Percentiles rank a stretch among this genome's conserved stretches.
These are phyloP conservation scores for Candida ortonii DNA, from an alignment of 805 yeast species.

Conservation along the genomic window DNA sequence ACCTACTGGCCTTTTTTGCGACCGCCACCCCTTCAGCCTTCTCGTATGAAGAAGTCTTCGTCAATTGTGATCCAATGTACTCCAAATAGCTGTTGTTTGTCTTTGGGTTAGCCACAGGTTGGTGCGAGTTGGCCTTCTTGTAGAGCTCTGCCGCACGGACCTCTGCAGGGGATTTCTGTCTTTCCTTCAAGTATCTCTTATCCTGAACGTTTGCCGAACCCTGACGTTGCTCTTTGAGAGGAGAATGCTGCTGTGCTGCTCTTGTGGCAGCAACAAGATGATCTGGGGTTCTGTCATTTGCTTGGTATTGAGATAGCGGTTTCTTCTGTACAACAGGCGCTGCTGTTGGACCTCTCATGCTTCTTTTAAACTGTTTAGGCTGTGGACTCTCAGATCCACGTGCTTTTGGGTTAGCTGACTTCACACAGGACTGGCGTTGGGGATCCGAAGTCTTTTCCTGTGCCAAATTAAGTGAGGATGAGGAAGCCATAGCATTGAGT, in stretches of 20 bases:
- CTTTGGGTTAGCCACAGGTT: conserved; percentile 12
- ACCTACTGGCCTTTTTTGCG: conserved; percentile 32
- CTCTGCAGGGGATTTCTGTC: conserved; percentile 23
- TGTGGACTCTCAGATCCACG: conserved; percentile 12
- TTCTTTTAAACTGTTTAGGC: conserved; percentile 31
- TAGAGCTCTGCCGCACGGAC: conserved; percentile 52
- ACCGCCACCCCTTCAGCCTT: conserved; percentile 30
- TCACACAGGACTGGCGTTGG: conserved; percentile 14
- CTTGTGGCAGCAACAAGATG: conserved; percentile 33
- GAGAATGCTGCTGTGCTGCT: conserved; percentile 27
- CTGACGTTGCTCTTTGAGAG: conserved; percentile 7
- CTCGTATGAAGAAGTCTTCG: conserved; percentile 55
- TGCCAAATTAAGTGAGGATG: conserved; percentile 34
- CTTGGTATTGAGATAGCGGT: conserved; percentile 29
- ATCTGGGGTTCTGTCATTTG: conserved; percentile 11
- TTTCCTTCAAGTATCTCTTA: conserved; percentile 6
- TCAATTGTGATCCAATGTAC: conserved; percentile 20
- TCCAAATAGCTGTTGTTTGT: conserved; percentile 32
- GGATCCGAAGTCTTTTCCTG: conserved; percentile 14
- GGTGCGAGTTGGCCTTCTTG: conserved; percentile 45
- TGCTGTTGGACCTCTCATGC: conserved; percentile 24
- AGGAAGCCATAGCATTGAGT: conserved; percentile 58
- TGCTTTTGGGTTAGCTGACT: conserved; percentile 8
- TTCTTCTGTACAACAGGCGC: conserved; percentile 6
- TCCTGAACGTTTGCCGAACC: conserved; percentile 7